Percentiles rank a stretch among this genome's conserved stretches.
These are phyloP conservation scores for Zygoascus biomembranicola DNA, from an alignment of 805 yeast species.

Conservation along the genomic window DNA sequence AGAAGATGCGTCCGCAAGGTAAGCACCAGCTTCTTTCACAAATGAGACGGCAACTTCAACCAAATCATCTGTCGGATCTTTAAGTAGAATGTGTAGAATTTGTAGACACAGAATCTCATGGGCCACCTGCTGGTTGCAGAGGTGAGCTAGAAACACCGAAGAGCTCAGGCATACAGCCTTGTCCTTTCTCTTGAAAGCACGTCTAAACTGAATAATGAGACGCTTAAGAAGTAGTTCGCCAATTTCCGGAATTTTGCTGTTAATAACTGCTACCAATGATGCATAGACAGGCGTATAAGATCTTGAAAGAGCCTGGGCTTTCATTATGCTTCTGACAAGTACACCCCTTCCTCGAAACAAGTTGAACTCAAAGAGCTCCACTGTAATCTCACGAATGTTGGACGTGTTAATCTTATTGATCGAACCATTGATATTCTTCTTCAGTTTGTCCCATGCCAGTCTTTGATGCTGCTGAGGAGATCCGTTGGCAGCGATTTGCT, in stretches of 20 bases:
- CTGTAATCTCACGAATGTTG: constrained; percentile 42
- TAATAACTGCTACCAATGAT: constrained; percentile 48
- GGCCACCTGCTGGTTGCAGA: constrained; percentile 54
- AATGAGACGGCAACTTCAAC: constrained; percentile 47
- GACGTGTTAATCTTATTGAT: constrained; percentile 38
- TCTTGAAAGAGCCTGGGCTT: constrained; percentile 38
- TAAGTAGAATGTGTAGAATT: constrained; percentile 39
- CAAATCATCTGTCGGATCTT: constrained; percentile 44
- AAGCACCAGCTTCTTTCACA: constrained; percentile 45
- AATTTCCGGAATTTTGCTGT: constrained; percentile 59
- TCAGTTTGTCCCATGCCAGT: constrained; percentile 48
- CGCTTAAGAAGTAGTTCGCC: constrained; percentile 52
- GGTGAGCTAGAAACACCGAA: constrained; percentile 47
- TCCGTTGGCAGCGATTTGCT: constrained; percentile 26
- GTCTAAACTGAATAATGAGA: constrained; percentile 49
- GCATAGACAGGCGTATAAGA: constrained; percentile 45
- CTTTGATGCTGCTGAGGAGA: constrained; percentile 40
- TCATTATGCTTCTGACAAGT: constrained; percentile 49
- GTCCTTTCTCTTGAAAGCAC: constrained; percentile 41
- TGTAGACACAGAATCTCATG: constrained; percentile 49
- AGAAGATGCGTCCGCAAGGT: constrained; percentile 36
- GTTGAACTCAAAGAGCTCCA: constrained; percentile 49
- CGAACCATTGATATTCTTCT: constrained; percentile 38
- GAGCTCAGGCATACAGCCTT: constrained; percentile 36
- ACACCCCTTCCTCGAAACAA: constrained; percentile 54